Evolutionary conservation across 176 grass and related monocot species (phyloP), one percentile per base, ranked within the genome.

Genomic region (Typha latifolia): DNA sequence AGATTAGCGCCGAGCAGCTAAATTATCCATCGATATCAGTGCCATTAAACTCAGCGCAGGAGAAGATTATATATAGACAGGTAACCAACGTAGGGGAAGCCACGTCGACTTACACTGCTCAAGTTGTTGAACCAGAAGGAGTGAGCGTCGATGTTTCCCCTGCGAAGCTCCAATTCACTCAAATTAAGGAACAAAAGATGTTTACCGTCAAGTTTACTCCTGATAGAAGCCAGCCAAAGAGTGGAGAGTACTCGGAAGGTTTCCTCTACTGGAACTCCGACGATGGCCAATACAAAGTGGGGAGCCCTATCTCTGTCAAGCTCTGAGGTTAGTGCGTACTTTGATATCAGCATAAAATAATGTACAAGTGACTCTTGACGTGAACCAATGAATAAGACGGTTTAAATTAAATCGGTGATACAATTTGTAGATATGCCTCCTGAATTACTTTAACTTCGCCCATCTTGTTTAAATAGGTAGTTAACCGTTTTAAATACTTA

Each of bases 21-120:
- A 91, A 91, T 84, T 91, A 91, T 74, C 84, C 88, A 32, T 91
- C 88, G 3, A 78, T 91, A 70, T 71, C 82, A 51, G 66, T 80
- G 9, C 77, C 69, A 70, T 62, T 83, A 59, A 51, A 72, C 20
- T 71, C 84, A 7, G 53, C 7, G 1, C 62, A 67, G 6, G 75
- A 84, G 2, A 82, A 86, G 55, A 83, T 70, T 11, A 61, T 87
- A 1, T 49, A 61, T 26, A 77, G 88, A 65, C 87, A 73, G 6
- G 88, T 86, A 48, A 87, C 84, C 20, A 91, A 91, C 66, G 84
- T 91, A 10, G 84, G 88, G 13, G 71, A 66, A 6, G 66, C 88
- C 0, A 14, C 11, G 12, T 73, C 77, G 12, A 81, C 70, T 63
- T 91, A 91, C 77, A 86, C 56, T 12, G 84, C 83, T 0, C 73